These are phyloP conservation scores for Samsoniella hepiali DNA, from an alignment of 2,329 filamentous ascomycete genomes.

Conservation along the genomic window DNA sequence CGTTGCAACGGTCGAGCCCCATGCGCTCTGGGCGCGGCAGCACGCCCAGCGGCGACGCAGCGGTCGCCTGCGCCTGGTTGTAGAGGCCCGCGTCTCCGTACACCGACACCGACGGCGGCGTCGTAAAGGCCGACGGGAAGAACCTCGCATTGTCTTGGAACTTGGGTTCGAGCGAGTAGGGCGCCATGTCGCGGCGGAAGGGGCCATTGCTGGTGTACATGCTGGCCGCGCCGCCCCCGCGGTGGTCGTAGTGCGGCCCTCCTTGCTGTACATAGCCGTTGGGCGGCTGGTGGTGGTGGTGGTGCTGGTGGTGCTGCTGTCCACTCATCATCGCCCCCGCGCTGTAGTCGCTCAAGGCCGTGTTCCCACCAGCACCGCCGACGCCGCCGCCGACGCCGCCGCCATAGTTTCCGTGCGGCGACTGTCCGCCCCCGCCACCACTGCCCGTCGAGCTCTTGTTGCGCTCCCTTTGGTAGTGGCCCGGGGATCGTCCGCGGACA, in stretches of 20 bases:
- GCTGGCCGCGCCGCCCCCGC: neutral
- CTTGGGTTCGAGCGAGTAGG: constrained; percentile 1
- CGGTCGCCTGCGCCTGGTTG: neutral
- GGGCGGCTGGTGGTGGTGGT: neutral
- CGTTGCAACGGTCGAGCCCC: constrained; percentile 12
- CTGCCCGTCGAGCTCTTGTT: neutral
- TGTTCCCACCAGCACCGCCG: neutral
- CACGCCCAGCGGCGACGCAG: constrained; percentile 1
- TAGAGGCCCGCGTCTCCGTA: constrained; percentile 1
- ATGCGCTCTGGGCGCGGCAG: constrained; percentile 4
- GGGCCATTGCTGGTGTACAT: neutral
- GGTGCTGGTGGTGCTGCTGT: neutral
- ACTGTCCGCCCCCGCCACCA: neutral
- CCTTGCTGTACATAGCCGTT: neutral
- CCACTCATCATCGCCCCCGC: neutral
- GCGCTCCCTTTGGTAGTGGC: constrained; percentile 68
- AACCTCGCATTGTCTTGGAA: neutral
- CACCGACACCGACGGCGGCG: no score
- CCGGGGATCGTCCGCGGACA: constrained; percentile 78
- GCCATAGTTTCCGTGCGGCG: neutral
- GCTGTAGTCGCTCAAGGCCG: neutral
- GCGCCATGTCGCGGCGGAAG: neutral
- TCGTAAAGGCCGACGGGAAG: neutral
- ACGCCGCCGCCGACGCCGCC: neutral
- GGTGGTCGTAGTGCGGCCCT: neutral